phyloP scores from a whole-genome alignment of 2,329 filamentous ascomycete species.

The Dactylonectria estremocensis region DNA sequence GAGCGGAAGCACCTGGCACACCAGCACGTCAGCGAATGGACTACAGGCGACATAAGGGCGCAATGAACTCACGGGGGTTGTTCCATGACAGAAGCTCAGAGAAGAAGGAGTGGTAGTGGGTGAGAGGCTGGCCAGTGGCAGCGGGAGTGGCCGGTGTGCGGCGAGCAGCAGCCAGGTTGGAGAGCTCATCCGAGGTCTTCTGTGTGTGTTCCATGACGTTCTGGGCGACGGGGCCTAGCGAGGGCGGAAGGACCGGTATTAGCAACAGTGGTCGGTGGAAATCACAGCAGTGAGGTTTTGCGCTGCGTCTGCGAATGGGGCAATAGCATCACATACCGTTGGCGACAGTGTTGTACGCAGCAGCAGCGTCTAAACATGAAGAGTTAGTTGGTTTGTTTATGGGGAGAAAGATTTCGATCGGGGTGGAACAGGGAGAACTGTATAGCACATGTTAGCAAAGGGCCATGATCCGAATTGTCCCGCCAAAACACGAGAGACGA shows the following conservation, averaged over 20 bases:
- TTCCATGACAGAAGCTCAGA: conserved; percentile 79
- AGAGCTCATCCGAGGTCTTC: conserved; percentile 70
- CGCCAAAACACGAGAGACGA: conserved; percentile 14
- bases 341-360: conserved; percentile 64
- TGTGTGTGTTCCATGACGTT: conserved; percentile 70
- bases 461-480: conserved; percentile 31
- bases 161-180: conserved; percentile 71
- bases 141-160: conserved; percentile 67
- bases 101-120: conserved; percentile 81
- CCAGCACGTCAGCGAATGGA: conserved; percentile 35
- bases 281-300: not conserved
- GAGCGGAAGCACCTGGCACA: conserved; percentile 71
- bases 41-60: not conserved
- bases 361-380: conserved; percentile 60
- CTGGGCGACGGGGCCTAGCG: conserved; percentile 70
- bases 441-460: conserved; percentile 40
- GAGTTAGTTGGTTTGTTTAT: conserved; percentile 50
- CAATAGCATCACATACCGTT: conserved; percentile 58
- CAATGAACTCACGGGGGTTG: conserved; percentile 70
- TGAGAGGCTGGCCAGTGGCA: conserved; percentile 74
- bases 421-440: conserved; percentile 27
- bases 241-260: conserved; percentile 19
- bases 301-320: not conserved
- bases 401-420: conserved; percentile 19
- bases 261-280: conserved; percentile 27